phyloP scores from a whole-genome alignment of 2,329 filamentous ascomycete genomes.

The Cordyceps javanica region DNA sequence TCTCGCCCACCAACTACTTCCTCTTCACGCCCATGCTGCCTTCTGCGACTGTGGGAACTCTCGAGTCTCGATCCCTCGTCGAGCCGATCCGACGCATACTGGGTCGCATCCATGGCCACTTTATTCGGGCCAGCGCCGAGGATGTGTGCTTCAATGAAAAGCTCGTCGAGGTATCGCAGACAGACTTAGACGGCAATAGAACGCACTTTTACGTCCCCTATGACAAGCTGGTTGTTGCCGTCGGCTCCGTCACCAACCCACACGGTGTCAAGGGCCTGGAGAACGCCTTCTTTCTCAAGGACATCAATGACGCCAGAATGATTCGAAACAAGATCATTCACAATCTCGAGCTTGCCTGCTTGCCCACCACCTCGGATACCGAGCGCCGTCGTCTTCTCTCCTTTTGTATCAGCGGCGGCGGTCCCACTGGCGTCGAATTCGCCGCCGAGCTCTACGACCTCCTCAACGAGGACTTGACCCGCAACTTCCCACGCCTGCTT shows the following conservation, averaged over 20 bases:
- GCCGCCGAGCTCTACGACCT: conserved; percentile 94
- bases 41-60: conserved; percentile 90
- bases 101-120: conserved; percentile 73
- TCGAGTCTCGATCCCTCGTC: conserved; percentile 84
- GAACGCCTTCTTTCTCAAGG: conserved; percentile 90
- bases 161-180: conserved; percentile 77
- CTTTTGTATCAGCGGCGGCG: conserved; percentile 93
- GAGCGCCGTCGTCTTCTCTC: conserved; percentile 84
- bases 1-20: conserved; percentile 95
- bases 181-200: conserved; percentile 64
- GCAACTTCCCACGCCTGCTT: conserved; percentile 80
- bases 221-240: conserved; percentile 89
- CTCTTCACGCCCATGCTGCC: conserved; percentile 97
- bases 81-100: conserved; percentile 89
- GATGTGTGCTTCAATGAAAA: conserved; percentile 90
- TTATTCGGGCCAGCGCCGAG: conserved; percentile 78
- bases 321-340: conserved; percentile 85
- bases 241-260: conserved; percentile 87
- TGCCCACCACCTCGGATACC: conserved; percentile 87
- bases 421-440: conserved; percentile 95
- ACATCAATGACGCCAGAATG: conserved; percentile 82
- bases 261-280: conserved; percentile 95
- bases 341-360: conserved; percentile 83
- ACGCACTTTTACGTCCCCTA: conserved; percentile 90
- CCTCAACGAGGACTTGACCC: conserved; percentile 85